These are phyloP conservation scores for Pyrenophora seminiperda DNA, from an alignment of 2,329 filamentous ascomycete genomes.

Conservation along the genomic window DNA sequence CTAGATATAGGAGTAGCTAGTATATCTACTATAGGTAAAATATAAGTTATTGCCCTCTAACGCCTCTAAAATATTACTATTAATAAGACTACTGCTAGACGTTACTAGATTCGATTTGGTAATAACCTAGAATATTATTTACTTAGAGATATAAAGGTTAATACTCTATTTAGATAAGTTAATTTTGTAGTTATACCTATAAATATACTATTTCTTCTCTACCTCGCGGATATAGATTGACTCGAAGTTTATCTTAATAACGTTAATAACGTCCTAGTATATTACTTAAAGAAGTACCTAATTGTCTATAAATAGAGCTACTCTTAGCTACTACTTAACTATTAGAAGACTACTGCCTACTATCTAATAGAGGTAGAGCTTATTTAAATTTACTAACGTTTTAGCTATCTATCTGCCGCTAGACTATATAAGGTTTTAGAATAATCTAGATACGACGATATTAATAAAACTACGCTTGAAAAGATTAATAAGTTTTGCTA, in stretches of 20 bases:
- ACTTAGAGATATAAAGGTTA: neutral
- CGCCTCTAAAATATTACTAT: neutral
- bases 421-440: no score
- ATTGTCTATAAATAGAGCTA: neutral
- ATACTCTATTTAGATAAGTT: neutral
- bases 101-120: neutral
- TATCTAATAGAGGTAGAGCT: no score
- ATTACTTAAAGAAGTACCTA: neutral
- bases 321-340: no score
- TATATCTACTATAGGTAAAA: neutral
- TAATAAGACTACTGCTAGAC: neutral
- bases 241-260: neutral
- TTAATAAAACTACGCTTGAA: neutral
- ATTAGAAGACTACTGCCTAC: no score
- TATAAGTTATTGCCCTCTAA: neutral
- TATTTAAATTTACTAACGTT: no score
- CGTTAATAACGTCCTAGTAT: neutral
- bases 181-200: neutral
- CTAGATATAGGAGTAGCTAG: neutral
- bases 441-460: neutral
- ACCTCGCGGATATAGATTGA: neutral
- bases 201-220: neutral
- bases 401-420: no score
- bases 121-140: neutral
- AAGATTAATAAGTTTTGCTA: neutral